Evolutionary conservation across 2,329 filamentous ascomycete species (phyloP), one percentile per base, ranked within the genome.

Genomic region (Blumeriella jaapii): DNA sequence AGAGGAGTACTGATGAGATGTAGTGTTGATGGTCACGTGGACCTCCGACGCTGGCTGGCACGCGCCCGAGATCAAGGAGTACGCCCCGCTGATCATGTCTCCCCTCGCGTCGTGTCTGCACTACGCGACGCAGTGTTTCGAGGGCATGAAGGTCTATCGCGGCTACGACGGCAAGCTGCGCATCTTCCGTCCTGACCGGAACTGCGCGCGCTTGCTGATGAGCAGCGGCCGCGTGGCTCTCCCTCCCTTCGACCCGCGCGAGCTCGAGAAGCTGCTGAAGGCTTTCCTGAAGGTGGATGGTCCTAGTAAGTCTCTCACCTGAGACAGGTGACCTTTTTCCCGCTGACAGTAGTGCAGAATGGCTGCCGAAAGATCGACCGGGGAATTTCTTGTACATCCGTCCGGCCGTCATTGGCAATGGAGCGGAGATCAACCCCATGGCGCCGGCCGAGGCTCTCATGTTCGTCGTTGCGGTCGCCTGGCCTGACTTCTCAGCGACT

Each of bases 381-480:
- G 82, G 81, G 30, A 64, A 62, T 34, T 93, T 81, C 63, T 63
- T 94, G 31, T 94, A 95, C 62, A 67, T 94, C 40, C 80, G 86
- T 20, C 86, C 87, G 3, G 86, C 84, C 1, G 68, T 94, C 53
- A 93, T 95, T 54, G 86, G 79, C 34, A 87, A 80, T 4, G 82
- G 85, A 48, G 61, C 78, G 6, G 76, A 83, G 52, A 71, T 95
- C 2, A 86, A 86, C 38, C 81, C 95, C 27, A 76, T 82, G 56
- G 69, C 74, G 2, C 84, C 87, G 28, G 70, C 71, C 41, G 75
- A 89, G 61, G 86, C 85, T n/a, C 68, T 93, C 42, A 71, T 95
- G 11, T 93, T 82, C 64, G 74, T 94, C 55, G 80, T 93, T 41
- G 68, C 71, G 38, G 61, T 50, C 70, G 64, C 59, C 69, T 78